Evolutionary conservation across 2,329 filamentous ascomycete genomes (phyloP), one percentile per base, ranked within the genome.

Genomic region (Xylariales sp.): DNA sequence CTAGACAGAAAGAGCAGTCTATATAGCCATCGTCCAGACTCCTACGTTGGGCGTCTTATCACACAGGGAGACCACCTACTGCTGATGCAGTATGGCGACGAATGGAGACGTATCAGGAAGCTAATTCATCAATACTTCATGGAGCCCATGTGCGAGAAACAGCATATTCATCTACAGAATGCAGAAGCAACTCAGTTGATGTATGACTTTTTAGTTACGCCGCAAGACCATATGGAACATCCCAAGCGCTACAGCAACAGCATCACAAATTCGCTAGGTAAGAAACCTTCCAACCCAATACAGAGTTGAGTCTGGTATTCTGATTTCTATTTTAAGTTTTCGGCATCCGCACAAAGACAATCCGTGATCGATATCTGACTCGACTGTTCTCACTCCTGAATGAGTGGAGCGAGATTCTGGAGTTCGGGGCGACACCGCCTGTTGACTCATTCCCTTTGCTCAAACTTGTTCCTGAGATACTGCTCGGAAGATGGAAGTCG

Each of bases 131-230:
- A 83, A 60, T 76, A 80, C 63, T 80, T 84, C 57, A 83, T 80
- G 74, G 83, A 85, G 71, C 76, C 75, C 14, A 78, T 80, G 67
- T 78, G 81, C 30, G 81, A 84, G 46, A 81, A 80, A 54, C 65
- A 81, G 3, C 81, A 86, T 66, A 68, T 81, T 5, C 68, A 74
- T 0, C 61, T 86, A 0, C 78, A 81, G 49, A 76, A 86, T 62
- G 84, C 84, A 0, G 85, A 87, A 72, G 80, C 80, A 0, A 75
- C 75, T 2, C 83, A 86, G 73, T 80, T 86, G 80, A 65, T 85
- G 12, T 69, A 75, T 12, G 84, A 86, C 67, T 82, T 82, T 65
- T 60, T 82, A 9, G 58, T 76, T 0, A 67, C 74, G 1, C 83
- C 83, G 0, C 76, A 79, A 28, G 64, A 82, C 28, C 78, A 81